Conservation (phyloP, 495 filamentous ascomycete genomes). For the Thermochaetoides thermophila region DNA sequence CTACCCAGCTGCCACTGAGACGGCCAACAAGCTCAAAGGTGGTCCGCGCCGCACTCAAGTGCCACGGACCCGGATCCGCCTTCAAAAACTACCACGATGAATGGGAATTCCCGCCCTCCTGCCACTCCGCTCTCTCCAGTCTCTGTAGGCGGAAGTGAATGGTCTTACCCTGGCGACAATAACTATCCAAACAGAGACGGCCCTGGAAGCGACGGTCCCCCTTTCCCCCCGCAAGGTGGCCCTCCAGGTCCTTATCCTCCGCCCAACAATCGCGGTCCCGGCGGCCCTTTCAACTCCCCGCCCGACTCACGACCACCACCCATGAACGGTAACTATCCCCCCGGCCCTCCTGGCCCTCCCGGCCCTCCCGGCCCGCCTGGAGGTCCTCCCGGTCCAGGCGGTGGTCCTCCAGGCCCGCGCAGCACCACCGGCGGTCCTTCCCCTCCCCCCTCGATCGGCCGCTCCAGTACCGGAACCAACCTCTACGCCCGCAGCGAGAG, state of each 20-base stretch:
- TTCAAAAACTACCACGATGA: no score
- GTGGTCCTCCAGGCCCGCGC: conserved; percentile 15
- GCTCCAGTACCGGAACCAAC: conserved; percentile 56
- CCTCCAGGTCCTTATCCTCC: conserved; percentile 13
- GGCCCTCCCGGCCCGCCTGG: conserved; percentile 71
- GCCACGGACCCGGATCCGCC: no score
- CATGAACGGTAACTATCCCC: conserved; percentile 41
- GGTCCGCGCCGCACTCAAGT: no score
- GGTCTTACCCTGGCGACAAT: conserved; percentile 56
- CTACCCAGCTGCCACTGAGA: no score
- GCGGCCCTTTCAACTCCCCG: conserved; percentile 48
- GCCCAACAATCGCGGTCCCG: conserved; percentile 35
- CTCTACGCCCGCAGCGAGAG: conserved; percentile 50
- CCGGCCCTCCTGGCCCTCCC: conserved; percentile 27
- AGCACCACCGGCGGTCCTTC: conserved; percentile 54
- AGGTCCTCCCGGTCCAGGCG: not conserved
- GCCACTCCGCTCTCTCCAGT: conserved; percentile 72
- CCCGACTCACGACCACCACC: conserved; percentile 48
- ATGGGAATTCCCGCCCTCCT: no score
- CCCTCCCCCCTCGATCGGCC: conserved; percentile 71
- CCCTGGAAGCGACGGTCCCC: no score
- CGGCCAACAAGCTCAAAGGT: conserved; percentile 3
- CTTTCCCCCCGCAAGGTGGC: no score
- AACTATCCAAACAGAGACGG: no score
- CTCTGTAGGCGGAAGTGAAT: conserved; percentile 71